Percentiles rank a stretch among this genome's conserved stretches.
Conservation (phyloP, 139 green algal genomes). For the Coccomyxa sp. region DNA sequence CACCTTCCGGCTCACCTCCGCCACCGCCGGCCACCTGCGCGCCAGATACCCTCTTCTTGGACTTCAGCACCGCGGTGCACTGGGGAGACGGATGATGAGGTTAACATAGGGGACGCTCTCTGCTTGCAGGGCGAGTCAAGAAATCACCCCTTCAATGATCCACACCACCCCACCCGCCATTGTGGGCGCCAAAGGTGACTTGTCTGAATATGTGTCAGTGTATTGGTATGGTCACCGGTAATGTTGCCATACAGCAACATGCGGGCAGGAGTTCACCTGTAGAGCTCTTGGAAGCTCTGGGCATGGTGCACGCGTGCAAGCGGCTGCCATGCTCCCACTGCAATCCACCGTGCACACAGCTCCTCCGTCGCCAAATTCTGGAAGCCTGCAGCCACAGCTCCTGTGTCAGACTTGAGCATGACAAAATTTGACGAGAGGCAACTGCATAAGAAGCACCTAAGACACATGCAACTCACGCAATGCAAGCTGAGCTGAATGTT, state of each 20-base stretch:
- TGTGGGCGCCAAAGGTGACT: too few species aligned
- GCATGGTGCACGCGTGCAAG: constrained; percentile 62
- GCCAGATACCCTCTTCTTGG: not conserved
- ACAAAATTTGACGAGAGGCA: too few species aligned
- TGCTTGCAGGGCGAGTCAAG: too few species aligned
- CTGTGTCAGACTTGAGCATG: too few species aligned
- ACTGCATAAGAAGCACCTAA: too few species aligned
- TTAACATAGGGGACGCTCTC: too few species aligned
- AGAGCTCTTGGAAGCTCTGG: constrained; percentile 58
- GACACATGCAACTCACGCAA: too few species aligned
- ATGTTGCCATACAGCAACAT: not conserved
- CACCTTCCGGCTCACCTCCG: constrained; percentile 6
- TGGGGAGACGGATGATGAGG: not conserved
- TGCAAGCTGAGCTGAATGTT: too few species aligned
- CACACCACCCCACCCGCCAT: too few species aligned
- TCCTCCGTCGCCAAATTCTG: constrained; percentile 38
- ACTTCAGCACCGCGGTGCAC: not conserved
- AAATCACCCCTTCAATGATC: too few species aligned
- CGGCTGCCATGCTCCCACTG: constrained; percentile 57
- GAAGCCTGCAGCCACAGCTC: constrained; percentile 14
- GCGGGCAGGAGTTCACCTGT: constrained; percentile 15
- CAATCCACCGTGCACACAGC: constrained; percentile 62
- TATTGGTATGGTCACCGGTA: too few species aligned
- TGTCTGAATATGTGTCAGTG: too few species aligned
- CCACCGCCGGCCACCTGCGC: constrained; percentile 2